Evolutionary conservation across 768 basidiomycete species (phyloP), one percentile per base, ranked within the genome.

Genomic region (Xerocomellus intermedius): DNA sequence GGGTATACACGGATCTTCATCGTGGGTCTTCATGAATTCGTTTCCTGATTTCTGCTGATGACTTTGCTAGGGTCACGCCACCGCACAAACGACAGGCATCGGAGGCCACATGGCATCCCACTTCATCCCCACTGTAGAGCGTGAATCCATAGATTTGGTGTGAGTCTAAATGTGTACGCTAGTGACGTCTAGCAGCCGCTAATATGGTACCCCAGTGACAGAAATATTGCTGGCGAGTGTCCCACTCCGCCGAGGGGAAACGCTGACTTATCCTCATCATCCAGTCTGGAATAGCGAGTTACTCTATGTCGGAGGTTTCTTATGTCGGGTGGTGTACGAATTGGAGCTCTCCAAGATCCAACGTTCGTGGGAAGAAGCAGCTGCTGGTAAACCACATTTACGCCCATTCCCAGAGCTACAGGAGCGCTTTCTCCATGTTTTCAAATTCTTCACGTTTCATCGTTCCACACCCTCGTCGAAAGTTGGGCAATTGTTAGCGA

Each of bases 261-360:
- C 2, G 2, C n/a, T 37, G 3, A 37, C n/a, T 2, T 16, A 30
- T 16, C 13, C 4, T 44, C 22, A 14, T 28, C 24, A 7, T 17
- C 7, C n/a, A 89, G 88, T 85, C 8, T 95, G 93, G 94, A 98
- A 98, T 64, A 83, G 79, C 60, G 95, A 97, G 64, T 77, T 98
- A 4, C 76, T 98, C 5, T 86, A 82, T 62, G 78, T 93, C 14
- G 92, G 92, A 6, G 95, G 94, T 2, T 83, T 89, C 56, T 78
- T 97, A 22, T 78, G 86, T 50, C 86, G 94, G 12, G 73, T 83
- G 8, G 88, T 91, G 0, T 98, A 96, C 61, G 93, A 97, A 61
- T 71, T 83, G 22, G 93, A 97, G 71, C 73, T 97, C 57, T 74
- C 70, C 4, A 75, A 74, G 32, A 75, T 94, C 54, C 75, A 77